phyloP scores from a whole-genome alignment of 1,284 basidiomycete species.

The Cutaneotrichosporon sp. region DNA sequence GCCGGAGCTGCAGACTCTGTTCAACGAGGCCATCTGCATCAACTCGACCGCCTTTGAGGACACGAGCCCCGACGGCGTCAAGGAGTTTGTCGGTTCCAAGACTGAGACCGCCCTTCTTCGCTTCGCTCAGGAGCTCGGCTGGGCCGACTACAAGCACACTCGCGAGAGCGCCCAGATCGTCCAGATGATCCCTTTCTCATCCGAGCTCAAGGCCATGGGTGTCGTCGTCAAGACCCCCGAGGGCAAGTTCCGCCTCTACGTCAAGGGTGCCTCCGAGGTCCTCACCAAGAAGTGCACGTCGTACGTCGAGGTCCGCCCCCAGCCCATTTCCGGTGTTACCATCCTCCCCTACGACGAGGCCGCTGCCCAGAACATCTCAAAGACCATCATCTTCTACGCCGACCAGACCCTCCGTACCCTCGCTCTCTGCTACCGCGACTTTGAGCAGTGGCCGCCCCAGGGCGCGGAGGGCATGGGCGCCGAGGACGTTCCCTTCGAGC shows the following conservation, averaged over 20 bases:
- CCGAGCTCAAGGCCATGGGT: constrained; percentile 94
- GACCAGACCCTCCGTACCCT: constrained; percentile 93
- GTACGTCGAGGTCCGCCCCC: constrained; percentile 67
- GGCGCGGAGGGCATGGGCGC: constrained; percentile 58
- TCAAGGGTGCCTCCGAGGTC: constrained; percentile 96
- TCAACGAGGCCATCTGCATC: constrained; percentile 85
- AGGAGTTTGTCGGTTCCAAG: constrained; percentile 87
- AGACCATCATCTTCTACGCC: constrained; percentile 96
- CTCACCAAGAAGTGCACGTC: constrained; percentile 69
- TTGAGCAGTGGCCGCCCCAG: constrained; percentile 79
- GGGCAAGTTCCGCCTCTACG: constrained; percentile 69
- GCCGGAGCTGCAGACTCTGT: constrained; percentile 64
- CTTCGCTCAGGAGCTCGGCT: constrained; percentile 83
- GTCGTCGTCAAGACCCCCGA: constrained; percentile 71
- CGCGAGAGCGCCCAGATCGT: constrained; percentile 68
- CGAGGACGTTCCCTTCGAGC: constrained; percentile 67
- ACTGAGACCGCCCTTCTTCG: constrained; percentile 91
- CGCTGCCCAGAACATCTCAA: constrained; percentile 35
- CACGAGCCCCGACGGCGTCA: constrained; percentile 64
- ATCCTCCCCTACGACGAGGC: constrained; percentile 40
- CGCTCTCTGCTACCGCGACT: constrained; percentile 88
- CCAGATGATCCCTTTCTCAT: constrained; percentile 94
- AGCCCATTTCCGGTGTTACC: constrained; percentile 16
- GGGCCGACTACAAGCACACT: constrained; percentile 72
- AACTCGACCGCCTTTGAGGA: constrained; percentile 98